Evolutionary conservation across 2,329 filamentous ascomycete species (phyloP), one percentile per base, ranked within the genome.

Genomic region (Cephalotrichum gorgonifer): DNA sequence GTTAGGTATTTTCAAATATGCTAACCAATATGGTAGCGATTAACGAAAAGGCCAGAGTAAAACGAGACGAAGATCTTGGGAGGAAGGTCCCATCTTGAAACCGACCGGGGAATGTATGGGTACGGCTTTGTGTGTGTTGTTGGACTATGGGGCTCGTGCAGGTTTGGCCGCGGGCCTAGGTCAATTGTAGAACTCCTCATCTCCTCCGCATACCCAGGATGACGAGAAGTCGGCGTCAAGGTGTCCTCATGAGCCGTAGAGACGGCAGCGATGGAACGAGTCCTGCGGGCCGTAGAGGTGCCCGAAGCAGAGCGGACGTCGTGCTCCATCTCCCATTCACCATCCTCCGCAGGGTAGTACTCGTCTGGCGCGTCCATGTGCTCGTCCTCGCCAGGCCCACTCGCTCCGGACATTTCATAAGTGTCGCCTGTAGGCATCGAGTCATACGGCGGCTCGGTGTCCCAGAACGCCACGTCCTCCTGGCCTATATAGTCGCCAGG

Each of bases 161-260:
- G 43, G 43, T 17, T 39, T 20, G 22, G n/a, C 35, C 15, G 35
- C 15, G 12, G 35, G 35, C 35, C 35, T 17, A 39, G 35, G 35
- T 11, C n/a, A 39, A 20, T 20, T 9, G 7, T 9, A 33, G 17
- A 14, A 30, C n/a, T 44, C 28, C 12, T 44, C 26, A 31, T 38
- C 26, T 30, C 35, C 35, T 23, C 46, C 38, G 22, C 46, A 26
- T 48, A 48, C 46, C 46, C 46, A 26, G 46, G 46, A 33, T 48
- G 30, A 31, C 46, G 46, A 43, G 25, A 42, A 7, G 39, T 25
- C 6, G 46, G 46, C 11, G 35, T n/a, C 25, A 48, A 26, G 20
- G 35, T 30, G 35, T 27, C 43, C 30, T 41, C 35, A 9, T 33
- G 14, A 8, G n/a, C 17, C 20, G 14, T 38, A 15, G 33, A 17